Percentiles rank a stretch among this genome's conserved stretches.
phyloP scores from a whole-genome alignment of 2,329 filamentous ascomycete species.

The Cadophora malorum region DNA sequence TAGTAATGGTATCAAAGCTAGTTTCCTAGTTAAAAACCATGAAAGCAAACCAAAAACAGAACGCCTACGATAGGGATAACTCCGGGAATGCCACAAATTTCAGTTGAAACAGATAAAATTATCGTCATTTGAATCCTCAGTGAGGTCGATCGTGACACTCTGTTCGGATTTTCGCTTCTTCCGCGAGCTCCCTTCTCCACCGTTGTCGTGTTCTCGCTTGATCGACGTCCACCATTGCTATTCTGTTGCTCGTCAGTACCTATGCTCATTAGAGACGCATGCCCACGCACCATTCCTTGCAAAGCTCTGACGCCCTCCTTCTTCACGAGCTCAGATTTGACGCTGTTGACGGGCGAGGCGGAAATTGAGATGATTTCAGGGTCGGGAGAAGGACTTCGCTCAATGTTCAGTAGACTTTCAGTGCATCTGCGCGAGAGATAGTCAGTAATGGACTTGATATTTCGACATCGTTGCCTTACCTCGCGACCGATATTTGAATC shows the following conservation, averaged over 20 bases:
- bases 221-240: neutral
- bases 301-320: neutral
- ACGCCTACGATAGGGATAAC: neutral
- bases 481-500: conserved; percentile 40
- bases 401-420: conserved; percentile 18
- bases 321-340: neutral
- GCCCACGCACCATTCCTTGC: neutral
- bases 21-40: neutral
- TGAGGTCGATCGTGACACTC: neutral
- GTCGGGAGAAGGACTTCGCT: conserved; percentile 20
- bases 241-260: neutral
- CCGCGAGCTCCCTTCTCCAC: neutral
- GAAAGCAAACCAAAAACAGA: neutral
- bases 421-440: neutral
- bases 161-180: neutral
- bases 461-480: conserved; percentile 23
- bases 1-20: neutral
- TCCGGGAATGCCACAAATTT: neutral
- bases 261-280: too few species aligned
- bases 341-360: too few species aligned
- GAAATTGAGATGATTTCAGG: neutral
- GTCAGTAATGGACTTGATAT: neutral
- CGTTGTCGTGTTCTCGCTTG: neutral
- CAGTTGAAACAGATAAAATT: neutral
- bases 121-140: neutral